phyloP scores from a whole-genome alignment of 2,329 filamentous ascomycete genomes.

The Penicillium polonicum region DNA sequence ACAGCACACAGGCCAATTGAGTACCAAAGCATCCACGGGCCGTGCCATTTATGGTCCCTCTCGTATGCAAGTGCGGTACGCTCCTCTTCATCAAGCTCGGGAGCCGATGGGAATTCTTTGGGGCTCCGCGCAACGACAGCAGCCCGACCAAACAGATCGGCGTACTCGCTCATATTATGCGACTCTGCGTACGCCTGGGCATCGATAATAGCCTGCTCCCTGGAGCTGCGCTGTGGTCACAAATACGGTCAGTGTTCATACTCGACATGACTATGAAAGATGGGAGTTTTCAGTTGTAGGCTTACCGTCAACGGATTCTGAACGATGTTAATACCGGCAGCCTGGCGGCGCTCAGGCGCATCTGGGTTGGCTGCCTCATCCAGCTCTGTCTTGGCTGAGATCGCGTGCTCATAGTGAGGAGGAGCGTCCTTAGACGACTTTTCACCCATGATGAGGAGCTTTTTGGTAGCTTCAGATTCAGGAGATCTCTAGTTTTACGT shows the following conservation, averaged over 20 bases:
- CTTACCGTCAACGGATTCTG: conserved; percentile 49
- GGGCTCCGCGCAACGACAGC: conserved; percentile 39
- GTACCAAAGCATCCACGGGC: conserved; percentile 47
- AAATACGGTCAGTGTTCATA: background rate
- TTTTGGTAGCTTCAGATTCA: background rate
- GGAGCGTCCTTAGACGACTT: conserved; percentile 2
- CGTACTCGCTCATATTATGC: conserved; percentile 38
- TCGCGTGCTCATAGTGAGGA: conserved; percentile 8
- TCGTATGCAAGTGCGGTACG: conserved; percentile 45
- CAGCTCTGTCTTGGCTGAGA: background rate
- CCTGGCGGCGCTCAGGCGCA: conserved; percentile 34
- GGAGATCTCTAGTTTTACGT: background rate
- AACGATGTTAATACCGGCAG: conserved; percentile 49
- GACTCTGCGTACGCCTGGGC: conserved; percentile 31
- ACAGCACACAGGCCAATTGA: conserved; percentile 51
- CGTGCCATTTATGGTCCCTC: conserved; percentile 48
- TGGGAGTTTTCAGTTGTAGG: background rate
- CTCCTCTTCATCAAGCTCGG: conserved; percentile 44
- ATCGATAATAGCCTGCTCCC: conserved; percentile 33
- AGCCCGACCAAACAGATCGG: conserved; percentile 37
- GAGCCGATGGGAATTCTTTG: conserved; percentile 26
- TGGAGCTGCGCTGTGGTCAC: conserved; percentile 30
- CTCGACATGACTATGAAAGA: no score
- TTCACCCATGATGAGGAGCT: conserved; percentile 10
- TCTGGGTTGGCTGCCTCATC: conserved; percentile 8